Base-by-base conservation (phyloP, 257 asterid genomes). In the Mitragyna speciosa region DNA sequence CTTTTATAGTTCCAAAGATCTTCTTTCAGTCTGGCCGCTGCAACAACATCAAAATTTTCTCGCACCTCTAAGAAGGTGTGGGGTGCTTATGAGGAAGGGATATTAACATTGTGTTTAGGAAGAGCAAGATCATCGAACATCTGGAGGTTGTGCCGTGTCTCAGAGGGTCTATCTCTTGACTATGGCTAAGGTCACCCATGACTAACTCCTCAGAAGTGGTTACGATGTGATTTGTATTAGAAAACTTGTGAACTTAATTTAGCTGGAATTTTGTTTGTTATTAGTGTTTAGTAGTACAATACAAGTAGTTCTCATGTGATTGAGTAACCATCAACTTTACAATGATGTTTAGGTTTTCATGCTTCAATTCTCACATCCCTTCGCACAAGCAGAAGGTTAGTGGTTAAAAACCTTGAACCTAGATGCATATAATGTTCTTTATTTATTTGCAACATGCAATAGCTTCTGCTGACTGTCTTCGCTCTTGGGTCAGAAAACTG, bases 11-110 rank as follows among this genome's bases (percentile, higher is more conserved):
- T 85, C 87, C 85, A 83, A 84, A 80, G 82, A 77, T 83, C 87
- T 89, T 82, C 84, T 81, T 94, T 90, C 97, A 96, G 92, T 93
- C 99, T 95, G 99, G 99, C 99, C 88, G 92, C 91, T 94, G 68
- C 89, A 88, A 87, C 82, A 87, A 77, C 84, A 74, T 88, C 87
- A 77, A 81, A 82, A 78, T 87, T 85, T 89, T 89, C 97, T 92
- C 97, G 81, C 98, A 91, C 99, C 99, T 91, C 86, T 78, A 79
- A 85, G 90, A 82, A 85, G 99, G 99, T 93, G 98, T 90, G 97
- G 99, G 96, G 95, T 82, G 85, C 84, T 66, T 89, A 83, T 78
- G 85, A 89, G 84, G 81, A 88, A 79, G 85, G 89, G 82, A 85
- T 89, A 80, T 78, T 92, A 39, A 71, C 86, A 80, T 88, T 90